Evolutionary conservation across 257 asterid genomes (phyloP), one percentile per base, ranked within the genome.

Genomic region (Paraleonurus japonicus): DNA sequence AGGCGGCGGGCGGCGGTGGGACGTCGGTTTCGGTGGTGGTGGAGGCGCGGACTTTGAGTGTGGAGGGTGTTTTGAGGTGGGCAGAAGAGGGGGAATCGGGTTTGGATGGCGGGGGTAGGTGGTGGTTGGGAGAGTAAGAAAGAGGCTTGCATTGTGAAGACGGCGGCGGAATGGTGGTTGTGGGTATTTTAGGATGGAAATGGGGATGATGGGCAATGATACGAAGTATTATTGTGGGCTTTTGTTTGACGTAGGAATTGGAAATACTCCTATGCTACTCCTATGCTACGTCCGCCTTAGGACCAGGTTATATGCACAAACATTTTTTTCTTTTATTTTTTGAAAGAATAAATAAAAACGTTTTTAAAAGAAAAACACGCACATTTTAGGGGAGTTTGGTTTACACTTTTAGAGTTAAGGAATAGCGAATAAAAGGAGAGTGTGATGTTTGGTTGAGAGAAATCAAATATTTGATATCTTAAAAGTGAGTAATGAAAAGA

Each of bases 21-120:
- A 62, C 74, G 20, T 75, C 69, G 74, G 86, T 58, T 51, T 81
- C 84, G 33, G 81, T 55, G 33, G 81, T 41, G 76, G 82, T 19
- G 81, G 87, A 43, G 79, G 90, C 88, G 19, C 63, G 80, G 84
- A 88, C 37, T 70, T 82, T 55, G 78, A 80, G 70, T 19, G 76
- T 26, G 66, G 79, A 58, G 17, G 75, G 41, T 7, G 76, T 23
- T 51, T 54, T 79, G 32, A 41, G 73, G 80, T 50, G 80, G 74
- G 79, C 15, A 3, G 80, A 27, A 33, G 77, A 74, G 67, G 69
- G 67, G 26, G 86, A 73, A 63, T 26, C 57, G 81, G 74, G 84
- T 35, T 71, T 32, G 65, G 72, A 55, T 2, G 47, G 75, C 5
- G 71, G 82, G 15, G 53, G 74, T 61, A 0, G 77, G 78, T 0